Evolutionary conservation across 768 basidiomycete genomes (phyloP).

Genomic region (Kwoniella europaea): DNA sequence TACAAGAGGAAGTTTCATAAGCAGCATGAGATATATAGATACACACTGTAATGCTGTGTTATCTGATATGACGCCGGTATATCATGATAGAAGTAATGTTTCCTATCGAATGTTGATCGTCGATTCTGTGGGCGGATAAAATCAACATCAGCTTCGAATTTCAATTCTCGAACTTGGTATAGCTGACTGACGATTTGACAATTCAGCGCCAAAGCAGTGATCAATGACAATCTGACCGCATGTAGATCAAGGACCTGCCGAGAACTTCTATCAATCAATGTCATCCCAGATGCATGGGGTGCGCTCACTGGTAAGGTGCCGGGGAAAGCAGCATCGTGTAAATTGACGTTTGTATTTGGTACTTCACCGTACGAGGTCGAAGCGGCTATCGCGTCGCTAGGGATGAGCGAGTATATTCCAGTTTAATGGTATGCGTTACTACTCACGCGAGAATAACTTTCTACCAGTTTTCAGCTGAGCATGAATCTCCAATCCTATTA

Average conservation of each 20-base stretch:
- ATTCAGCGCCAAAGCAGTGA: constrained; percentile 76
- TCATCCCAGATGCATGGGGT: constrained; percentile 1
- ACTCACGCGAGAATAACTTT: constrained; percentile 83
- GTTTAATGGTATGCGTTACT: not conserved
- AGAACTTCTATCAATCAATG: not conserved
- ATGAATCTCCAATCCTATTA: constrained; percentile 94
- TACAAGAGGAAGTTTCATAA: too few species aligned
- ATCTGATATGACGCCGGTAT: constrained; percentile 95
- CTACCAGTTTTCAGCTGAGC: constrained; percentile 84
- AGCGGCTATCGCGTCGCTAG: constrained; percentile 13
- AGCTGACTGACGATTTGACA: constrained; percentile 52
- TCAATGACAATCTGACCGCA: constrained; percentile 73
- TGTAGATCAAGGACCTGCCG: constrained; percentile 52
- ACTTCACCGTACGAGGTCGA: constrained; percentile 60
- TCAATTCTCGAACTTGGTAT: too few species aligned
- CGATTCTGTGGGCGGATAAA: constrained; percentile 64
- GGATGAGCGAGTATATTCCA: not conserved
- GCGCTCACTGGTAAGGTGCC: constrained; percentile 83
- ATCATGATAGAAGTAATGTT: constrained; percentile 98
- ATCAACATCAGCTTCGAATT: constrained; percentile 39
- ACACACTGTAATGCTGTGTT: constrained; percentile 85
- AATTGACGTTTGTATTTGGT: constrained; percentile 75
- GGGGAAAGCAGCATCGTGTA: constrained; percentile 87
- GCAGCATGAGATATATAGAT: too few species aligned
- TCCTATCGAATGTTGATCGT: constrained; percentile 86